Evolutionary conservation across 192 early-diverging fungal species (phyloP), one percentile per base, ranked within the genome.

Genomic region (Coemansia sp.): DNA sequence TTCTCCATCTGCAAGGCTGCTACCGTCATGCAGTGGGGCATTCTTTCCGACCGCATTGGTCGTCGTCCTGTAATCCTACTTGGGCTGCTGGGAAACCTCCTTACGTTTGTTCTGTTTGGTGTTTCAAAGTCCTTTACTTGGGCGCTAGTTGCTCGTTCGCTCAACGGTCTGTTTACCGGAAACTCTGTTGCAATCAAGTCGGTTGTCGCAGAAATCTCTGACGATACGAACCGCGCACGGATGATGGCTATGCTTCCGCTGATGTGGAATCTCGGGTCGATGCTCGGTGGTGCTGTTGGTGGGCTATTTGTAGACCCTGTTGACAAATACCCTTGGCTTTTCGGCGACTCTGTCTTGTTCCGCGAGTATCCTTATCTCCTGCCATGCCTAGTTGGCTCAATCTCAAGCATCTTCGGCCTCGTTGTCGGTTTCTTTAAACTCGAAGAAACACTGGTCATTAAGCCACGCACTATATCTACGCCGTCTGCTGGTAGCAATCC

Each of bases 171-270:
- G 17, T 65, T 91, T 25, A 89, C 88, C 64, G 89, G 84, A n/a
- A 91, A 89, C 50, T 74, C 84, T 31, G 92, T 88, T 5, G 91
- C 92, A 13, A 85, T 87, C 33, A 92, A 92, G 59, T 87, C 87
- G n/a, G 84, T 92, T 30, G 64, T 93, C 27, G 89, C 87, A 1
- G 94, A 96, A 74, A 84, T 96, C 27, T 87, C 91, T 19, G 91
- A 93, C 61, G 59, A 79, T 0, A 86, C 87, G 2, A 96, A 93
- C 70, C 84, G 87, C 59, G 69, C 85, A 15, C 77, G 84, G 19
- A 88, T 87, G 20, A 94, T 92, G 64, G 76, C 85, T 14, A 31
- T 93, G 15, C 86, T 90, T 72, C 88, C 87, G 9, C 84, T 88
- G 20, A 74, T 76, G 3, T 87, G 88, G 84, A 86, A 85, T 37